These are phyloP conservation scores for Apiospora pterosperma DNA, from an alignment of 2,329 filamentous ascomycete genomes.

Conservation along the genomic window DNA sequence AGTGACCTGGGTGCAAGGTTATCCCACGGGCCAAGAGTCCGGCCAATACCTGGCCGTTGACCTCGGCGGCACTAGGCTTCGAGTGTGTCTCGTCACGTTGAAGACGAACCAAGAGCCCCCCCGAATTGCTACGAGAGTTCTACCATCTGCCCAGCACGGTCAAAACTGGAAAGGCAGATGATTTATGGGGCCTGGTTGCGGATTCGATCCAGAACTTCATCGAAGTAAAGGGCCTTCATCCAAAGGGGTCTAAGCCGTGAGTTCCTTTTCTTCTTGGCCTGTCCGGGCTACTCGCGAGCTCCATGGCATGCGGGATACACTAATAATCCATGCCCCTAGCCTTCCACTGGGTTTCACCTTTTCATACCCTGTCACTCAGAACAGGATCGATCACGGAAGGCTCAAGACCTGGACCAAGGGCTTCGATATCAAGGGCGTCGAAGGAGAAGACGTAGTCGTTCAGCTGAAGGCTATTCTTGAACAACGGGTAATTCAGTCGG, in stretches of 20 bases:
- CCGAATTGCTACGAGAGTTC: conserved; percentile 66
- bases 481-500: conserved; percentile 30
- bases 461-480: conserved; percentile 56
- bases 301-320: no score
- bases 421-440: conserved; percentile 69
- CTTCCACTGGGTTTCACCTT: conserved; percentile 72
- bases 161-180: conserved; percentile 60
- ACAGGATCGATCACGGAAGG: conserved; percentile 67
- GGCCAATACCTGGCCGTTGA: conserved; percentile 69
- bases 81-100: conserved; percentile 66
- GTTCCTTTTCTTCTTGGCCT: no score
- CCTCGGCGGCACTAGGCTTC: conserved; percentile 70
- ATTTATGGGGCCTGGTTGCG: conserved; percentile 68
- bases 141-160: conserved; percentile 67
- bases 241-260: conserved; percentile 37
- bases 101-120: conserved; percentile 53
- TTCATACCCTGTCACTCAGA: conserved; percentile 67
- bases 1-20: background rate
- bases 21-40: conserved; percentile 29
- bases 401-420: conserved; percentile 73
- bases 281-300: no score
- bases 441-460: conserved; percentile 67
- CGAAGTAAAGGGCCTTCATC: conserved; percentile 39
- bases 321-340: conserved; percentile 25
- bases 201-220: conserved; percentile 68